Percentiles rank a stretch among this genome's conserved stretches.
Conservation (phyloP, 306 rosid species). For the Biancaea sappan region DNA sequence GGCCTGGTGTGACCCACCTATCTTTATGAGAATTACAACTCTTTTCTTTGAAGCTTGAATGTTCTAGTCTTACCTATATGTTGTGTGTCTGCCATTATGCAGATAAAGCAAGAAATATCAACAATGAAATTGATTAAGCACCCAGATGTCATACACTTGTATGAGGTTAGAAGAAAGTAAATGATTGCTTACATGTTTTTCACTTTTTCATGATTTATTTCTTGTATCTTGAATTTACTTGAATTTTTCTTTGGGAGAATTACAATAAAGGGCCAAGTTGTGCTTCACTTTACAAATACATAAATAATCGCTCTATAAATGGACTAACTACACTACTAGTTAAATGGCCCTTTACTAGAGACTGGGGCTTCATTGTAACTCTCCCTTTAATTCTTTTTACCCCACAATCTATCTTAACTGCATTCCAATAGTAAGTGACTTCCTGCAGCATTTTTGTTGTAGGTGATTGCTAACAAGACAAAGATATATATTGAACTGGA, state of each 20-base stretch:
- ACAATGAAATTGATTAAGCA: conserved; percentile 73
- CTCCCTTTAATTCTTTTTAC: neutral
- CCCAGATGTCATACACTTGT: conserved; percentile 72
- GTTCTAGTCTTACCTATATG: neutral
- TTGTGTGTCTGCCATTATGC: conserved; percentile 30
- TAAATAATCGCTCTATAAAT: neutral
- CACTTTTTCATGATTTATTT: neutral
- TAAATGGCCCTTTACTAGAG: neutral
- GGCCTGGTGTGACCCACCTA: neutral
- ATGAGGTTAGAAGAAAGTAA: conserved; percentile 55
- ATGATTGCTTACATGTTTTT: conserved; percentile 7
- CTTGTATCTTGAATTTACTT: neutral
- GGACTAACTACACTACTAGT: neutral
- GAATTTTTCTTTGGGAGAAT: conserved; percentile 8
- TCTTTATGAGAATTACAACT: neutral
- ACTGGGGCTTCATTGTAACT: neutral
- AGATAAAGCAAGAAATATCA: conserved; percentile 78
- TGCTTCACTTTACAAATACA: neutral
- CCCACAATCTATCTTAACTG: neutral
- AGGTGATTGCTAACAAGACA: conserved; percentile 92
- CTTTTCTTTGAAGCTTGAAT: neutral
- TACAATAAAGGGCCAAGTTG: neutral
- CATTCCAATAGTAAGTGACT: conserved; percentile 29
- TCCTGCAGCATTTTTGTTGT: conserved; percentile 33
- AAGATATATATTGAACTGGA: conserved; percentile 76